A percentile compares a stretch with the other conserved stretches of the same genome.
These are phyloP conservation scores for Helicocarpus griseus DNA, from an alignment of 2,329 filamentous ascomycete genomes.

Conservation along the genomic window DNA sequence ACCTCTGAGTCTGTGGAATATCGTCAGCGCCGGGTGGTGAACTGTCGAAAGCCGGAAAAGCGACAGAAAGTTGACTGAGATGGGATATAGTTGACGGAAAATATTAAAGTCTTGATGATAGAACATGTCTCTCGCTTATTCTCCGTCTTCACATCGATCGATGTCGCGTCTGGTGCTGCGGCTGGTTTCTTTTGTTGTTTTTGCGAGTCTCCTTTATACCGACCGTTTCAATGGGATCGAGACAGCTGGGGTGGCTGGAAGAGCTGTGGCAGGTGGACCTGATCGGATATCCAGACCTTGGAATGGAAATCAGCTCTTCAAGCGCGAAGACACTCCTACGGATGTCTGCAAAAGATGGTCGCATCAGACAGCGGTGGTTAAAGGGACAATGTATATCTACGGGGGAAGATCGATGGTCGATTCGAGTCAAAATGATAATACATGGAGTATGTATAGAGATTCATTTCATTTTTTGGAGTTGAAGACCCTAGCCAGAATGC, in stretches of 20 bases:
- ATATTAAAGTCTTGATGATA: background rate
- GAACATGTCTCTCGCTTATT: background rate
- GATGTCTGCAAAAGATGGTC: conserved; percentile 57
- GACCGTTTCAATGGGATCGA: background rate
- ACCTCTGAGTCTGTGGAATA: too few species aligned
- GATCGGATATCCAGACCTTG: background rate
- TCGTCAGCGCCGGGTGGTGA: too few species aligned
- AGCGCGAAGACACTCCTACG: conserved; percentile 37
- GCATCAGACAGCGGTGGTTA: conserved; percentile 58
- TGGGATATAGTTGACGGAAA: too few species aligned
- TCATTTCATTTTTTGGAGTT: background rate
- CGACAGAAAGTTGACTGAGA: too few species aligned
- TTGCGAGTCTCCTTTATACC: background rate
- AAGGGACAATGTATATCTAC: conserved; percentile 68
- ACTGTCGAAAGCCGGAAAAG: too few species aligned
- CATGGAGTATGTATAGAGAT: conserved; percentile 53
- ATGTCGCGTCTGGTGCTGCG: background rate
- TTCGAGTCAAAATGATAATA: conserved; percentile 49
- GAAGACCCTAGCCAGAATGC: background rate
- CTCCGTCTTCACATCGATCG: background rate
- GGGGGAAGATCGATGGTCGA: conserved; percentile 56
- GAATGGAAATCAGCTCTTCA: background rate
- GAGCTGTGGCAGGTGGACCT: background rate
- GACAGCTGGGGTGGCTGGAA: background rate
- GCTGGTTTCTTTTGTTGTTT: background rate